phyloP scores from a whole-genome alignment of 2,329 filamentous ascomycete species.

The Sclerotiophoma versabilis region DNA sequence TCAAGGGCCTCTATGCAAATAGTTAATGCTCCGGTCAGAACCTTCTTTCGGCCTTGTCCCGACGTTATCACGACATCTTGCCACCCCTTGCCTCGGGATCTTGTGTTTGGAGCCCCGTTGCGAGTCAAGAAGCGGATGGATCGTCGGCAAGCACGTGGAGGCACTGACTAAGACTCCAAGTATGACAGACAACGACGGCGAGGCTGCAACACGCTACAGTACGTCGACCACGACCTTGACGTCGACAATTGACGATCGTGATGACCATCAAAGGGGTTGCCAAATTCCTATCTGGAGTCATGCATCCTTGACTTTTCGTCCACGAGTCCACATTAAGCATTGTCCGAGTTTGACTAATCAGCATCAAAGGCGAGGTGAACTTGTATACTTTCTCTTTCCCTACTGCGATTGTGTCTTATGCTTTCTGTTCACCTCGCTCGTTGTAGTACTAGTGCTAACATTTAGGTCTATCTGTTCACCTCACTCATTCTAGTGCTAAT shows the following conservation, averaged over 20 bases:
- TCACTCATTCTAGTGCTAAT: no score
- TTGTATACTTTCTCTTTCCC: neutral
- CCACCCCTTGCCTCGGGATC: constrained; percentile 14
- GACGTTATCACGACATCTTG: constrained; percentile 16
- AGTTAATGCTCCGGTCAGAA: constrained; percentile 12
- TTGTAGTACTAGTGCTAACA: neutral
- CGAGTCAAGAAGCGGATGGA: constrained; percentile 14
- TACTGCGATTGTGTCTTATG: neutral
- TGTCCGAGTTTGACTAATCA: neutral
- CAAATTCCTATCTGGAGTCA: neutral
- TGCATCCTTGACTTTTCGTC: neutral
- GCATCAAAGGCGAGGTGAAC: neutral
- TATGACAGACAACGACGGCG: constrained; percentile 1
- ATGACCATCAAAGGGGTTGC: constrained; percentile 3
- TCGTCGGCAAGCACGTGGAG: constrained; percentile 20
- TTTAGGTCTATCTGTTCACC: no score
- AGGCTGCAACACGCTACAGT: constrained; percentile 5
- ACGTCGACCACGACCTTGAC: constrained; percentile 1
- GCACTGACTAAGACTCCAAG: constrained; percentile 11
- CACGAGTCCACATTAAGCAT: neutral
- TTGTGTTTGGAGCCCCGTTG: constrained; percentile 1
- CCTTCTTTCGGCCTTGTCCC: constrained; percentile 11
- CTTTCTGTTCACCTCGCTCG: neutral
- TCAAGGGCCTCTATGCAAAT: constrained; percentile 2
- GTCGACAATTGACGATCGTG: constrained; percentile 7